Evolutionary conservation across 768 basidiomycete genomes (phyloP).

Genomic region (Butyriboletus loyo): DNA sequence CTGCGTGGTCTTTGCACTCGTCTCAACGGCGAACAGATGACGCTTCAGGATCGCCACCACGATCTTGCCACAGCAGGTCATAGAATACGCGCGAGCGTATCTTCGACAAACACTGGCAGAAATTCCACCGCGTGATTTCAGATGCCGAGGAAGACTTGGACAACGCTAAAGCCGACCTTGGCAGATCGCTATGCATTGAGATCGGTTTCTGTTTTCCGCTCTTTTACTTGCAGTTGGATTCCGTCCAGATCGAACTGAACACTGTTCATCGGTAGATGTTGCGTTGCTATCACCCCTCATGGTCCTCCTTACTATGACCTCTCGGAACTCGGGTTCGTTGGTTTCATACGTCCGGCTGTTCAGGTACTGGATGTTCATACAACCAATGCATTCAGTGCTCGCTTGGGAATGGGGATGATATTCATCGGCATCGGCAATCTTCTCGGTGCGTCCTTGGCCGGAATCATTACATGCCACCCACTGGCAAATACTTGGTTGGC

Average conservation of each 20-base stretch:
- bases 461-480: not conserved
- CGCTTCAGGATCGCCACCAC: not conserved
- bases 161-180: not conserved
- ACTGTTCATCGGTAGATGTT: slow-evolving; percentile 29
- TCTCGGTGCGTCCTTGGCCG: slow-evolving; percentile 14
- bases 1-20: too few species aligned
- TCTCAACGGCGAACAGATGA: not conserved
- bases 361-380: not conserved
- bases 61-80: not conserved
- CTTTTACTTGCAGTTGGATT: too few species aligned
- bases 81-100: slow-evolving; percentile 5
- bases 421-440: slow-evolving; percentile 17
- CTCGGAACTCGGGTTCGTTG: slow-evolving; percentile 49
- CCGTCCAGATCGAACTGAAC: not conserved
- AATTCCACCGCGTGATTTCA: not conserved
- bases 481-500: not conserved
- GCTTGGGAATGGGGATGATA: slow-evolving; percentile 22
- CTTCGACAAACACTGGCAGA: not conserved
- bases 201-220: too few species aligned
- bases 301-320: slow-evolving; percentile 42
- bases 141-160: slow-evolving; percentile 1
- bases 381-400: slow-evolving; percentile 14
- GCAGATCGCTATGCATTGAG: too few species aligned
- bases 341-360: not conserved
- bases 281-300: slow-evolving; percentile 41